Evolutionary conservation across 768 basidiomycete species (phyloP), one percentile per base, ranked within the genome.

Genomic region (Macrolepiota fuliginosa): DNA sequence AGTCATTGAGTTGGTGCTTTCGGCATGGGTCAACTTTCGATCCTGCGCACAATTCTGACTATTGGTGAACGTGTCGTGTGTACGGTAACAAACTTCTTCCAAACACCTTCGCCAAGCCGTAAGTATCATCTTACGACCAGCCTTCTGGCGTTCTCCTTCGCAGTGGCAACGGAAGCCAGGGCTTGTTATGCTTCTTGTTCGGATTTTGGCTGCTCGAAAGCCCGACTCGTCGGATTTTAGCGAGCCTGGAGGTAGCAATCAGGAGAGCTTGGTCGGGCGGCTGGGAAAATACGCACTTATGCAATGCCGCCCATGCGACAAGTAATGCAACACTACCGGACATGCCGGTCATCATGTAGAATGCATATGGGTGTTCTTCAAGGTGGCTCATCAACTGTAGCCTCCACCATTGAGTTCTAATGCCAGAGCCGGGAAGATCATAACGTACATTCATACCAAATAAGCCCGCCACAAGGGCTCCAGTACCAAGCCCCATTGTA

Each of bases 391-490:
- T 79, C 72, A 96, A 79, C 94, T 91, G 67, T 39, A 37, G 17
- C 12, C 49, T 51, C 50, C 55, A 61, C 55, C 60, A 64, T 61
- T 55, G 53, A 40, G 42, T 67, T 55, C 66, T 62, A 53, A 32
- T 54, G 56, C 46, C 24, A 58, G 47, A 52, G 61, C 57, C 32
- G 39, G 27, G 68, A 63, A 15, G 58, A 5, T 3, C 6, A 10
- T 40, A 22, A 77, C 92, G 69, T 70, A 96, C 94, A 73, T 97
- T 98, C 96, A 98, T 98, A 15, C 96, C 96, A 67, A 98, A 96
- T 3, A 97, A 70, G 4, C 96, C 95, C 51, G 94, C 94, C 6
- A 96, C 77, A 37, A 98, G 79, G 15, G 96, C 94, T 2, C 96
- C 95, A 29, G 88, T 83, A 11, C 96, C 96, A 61, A 98, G 82